These are phyloP conservation scores for slime mould (Dictyostelium discoideum) DNA, from an alignment of 78 protist species.

Conservation along the genomic window DNA sequence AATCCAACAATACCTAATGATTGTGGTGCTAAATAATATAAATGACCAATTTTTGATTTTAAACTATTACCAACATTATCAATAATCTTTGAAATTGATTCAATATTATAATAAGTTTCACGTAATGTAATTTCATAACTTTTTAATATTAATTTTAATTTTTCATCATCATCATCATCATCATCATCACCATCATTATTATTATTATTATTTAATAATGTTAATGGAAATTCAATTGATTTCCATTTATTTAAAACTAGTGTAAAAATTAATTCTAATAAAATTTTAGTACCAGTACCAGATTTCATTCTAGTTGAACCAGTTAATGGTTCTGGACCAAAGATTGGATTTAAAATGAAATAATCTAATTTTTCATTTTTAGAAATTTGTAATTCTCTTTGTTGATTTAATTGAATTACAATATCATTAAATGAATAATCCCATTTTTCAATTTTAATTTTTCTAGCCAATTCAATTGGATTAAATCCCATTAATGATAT, in stretches of 20 bases:
- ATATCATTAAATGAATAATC: constrained; percentile 59
- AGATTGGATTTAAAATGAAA: constrained; percentile 85
- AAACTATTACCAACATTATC: constrained; percentile 22
- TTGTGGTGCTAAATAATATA: constrained; percentile 40
- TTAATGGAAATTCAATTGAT: not conserved
- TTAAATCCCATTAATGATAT: constrained; percentile 90
- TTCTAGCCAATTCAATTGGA: constrained; percentile 85
- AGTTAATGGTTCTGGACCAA: constrained; percentile 93
- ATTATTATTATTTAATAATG: not conserved
- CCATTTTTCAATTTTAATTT: constrained; percentile 78
- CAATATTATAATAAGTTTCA: constrained; percentile 44
- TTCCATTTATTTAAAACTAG: not conserved
- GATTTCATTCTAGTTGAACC: constrained; percentile 95
- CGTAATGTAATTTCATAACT: constrained; percentile 49
- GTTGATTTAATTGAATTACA: not conserved
- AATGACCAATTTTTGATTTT: not conserved
- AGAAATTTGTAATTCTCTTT: not conserved
- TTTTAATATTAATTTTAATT: not conserved
- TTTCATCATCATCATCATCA: not conserved
- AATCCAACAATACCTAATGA: constrained; percentile 76
- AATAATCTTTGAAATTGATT: constrained; percentile 2
- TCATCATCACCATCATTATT: not conserved
- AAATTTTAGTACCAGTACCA: constrained; percentile 87
- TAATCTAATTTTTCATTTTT: not conserved
- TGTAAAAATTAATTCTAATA: constrained; percentile 60